phyloP scores from a whole-genome alignment of 1,284 basidiomycete genomes.

The Moesziomyces aphidis region DNA sequence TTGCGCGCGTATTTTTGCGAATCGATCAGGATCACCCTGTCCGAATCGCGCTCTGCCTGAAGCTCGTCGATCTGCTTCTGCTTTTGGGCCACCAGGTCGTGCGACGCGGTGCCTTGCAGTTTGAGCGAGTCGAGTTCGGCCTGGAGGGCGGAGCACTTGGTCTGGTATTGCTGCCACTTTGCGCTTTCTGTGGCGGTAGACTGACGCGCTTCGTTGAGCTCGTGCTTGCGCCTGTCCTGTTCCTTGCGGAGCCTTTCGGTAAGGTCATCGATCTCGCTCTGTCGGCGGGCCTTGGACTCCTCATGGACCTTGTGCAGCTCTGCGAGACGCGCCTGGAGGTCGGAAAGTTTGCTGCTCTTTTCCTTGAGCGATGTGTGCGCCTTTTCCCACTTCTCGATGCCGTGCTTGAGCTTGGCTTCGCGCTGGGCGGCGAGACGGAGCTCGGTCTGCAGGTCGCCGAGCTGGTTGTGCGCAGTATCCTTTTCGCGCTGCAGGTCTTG shows the following conservation, averaged over 20 bases:
- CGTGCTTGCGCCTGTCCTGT: constrained; percentile 25
- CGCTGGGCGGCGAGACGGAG: constrained; percentile 41
- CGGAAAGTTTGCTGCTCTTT: constrained; percentile 30
- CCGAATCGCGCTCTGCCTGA: constrained; percentile 27
- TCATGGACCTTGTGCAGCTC: constrained; percentile 45
- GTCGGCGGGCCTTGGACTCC: constrained; percentile 38
- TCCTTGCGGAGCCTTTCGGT: constrained; percentile 19
- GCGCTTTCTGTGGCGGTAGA: constrained; percentile 8
- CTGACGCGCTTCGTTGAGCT: constrained; percentile 20
- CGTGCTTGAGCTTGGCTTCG: constrained; percentile 44
- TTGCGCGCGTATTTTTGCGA: constrained; percentile 37
- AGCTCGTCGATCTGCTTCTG: constrained; percentile 26
- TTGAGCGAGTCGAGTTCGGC: constrained; percentile 15
- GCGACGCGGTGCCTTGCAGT: constrained; percentile 13
- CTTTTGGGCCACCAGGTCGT: constrained; percentile 17
- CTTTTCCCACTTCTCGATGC: constrained; percentile 43
- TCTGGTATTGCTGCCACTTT: constrained; percentile 9
- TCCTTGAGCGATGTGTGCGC: constrained; percentile 38
- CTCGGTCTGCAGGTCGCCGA: constrained; percentile 47
- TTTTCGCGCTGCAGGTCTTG: constrained; percentile 37
- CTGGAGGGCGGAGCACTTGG: constrained; percentile 5
- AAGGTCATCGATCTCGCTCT: constrained; percentile 40
- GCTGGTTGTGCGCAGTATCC: constrained; percentile 23
- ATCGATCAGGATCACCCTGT: constrained; percentile 39
- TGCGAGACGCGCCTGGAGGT: constrained; percentile 28